Percentiles rank a stretch among this genome's conserved stretches.
phyloP scores from a whole-genome alignment of 805 yeast species.

The Maudiozyma bulderi region DNA sequence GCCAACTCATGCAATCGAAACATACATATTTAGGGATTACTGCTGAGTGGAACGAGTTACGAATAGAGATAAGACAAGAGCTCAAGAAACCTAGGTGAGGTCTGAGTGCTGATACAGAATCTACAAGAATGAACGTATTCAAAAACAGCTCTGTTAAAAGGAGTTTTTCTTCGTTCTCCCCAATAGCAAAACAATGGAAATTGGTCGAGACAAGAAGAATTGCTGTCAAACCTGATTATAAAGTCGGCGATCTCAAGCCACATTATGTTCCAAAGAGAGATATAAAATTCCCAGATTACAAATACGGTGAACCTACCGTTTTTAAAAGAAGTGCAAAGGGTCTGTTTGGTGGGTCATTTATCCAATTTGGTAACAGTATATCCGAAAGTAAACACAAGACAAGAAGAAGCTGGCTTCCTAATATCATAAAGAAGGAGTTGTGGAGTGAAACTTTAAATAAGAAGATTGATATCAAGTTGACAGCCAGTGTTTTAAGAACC shows the following conservation, averaged over 20 bases:
- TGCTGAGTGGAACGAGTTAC: neutral
- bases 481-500: conserved; percentile 75
- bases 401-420: conserved; percentile 74
- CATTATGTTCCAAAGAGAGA: conserved; percentile 35
- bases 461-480: conserved; percentile 49
- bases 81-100: too few relatives aligned
- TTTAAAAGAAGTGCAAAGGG: conserved; percentile 85
- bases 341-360: conserved; percentile 79
- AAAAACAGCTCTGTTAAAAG: conserved; percentile 5
- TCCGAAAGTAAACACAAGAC: conserved; percentile 68
- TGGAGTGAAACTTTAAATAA: conserved; percentile 76
- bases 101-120: too few relatives aligned
- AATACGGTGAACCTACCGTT: conserved; percentile 66
- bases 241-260: conserved; percentile 49
- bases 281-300: conserved; percentile 51
- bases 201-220: conserved; percentile 40
- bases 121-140: neutral
- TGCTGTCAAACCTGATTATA: conserved; percentile 34
- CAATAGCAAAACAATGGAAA: conserved; percentile 30
- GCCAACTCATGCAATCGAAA: neutral
- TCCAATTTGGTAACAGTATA: conserved; percentile 65
- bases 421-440: conserved; percentile 60
- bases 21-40: neutral
- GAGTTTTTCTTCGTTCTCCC: conserved; percentile 13
- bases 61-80: too few relatives aligned